Conservation (phyloP, 2,329 filamentous ascomycete genomes). For the Penicillium palitans region DNA sequence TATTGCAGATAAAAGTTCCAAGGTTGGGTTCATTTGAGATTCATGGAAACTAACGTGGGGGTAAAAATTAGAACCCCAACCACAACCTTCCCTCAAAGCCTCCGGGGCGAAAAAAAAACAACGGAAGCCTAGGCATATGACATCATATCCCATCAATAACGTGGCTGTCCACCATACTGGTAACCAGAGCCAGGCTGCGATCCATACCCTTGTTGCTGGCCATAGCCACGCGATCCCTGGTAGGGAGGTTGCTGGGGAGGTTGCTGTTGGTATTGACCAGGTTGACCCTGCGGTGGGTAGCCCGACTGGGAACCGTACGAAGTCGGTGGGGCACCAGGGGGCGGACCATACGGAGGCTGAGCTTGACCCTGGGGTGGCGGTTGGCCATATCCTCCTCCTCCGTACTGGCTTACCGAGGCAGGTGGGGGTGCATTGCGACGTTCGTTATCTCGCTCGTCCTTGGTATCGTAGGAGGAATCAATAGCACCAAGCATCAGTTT, state of each 20-base stretch:
- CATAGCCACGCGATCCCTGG: constrained; percentile 20
- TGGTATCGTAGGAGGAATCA: constrained; percentile 64
- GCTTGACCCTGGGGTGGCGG: constrained; percentile 24
- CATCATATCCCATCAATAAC: constrained; percentile 26
- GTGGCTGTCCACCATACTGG: constrained; percentile 18
- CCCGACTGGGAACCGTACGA: constrained; percentile 15
- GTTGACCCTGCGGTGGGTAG: constrained; percentile 7
- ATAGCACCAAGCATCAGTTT: constrained; percentile 69
- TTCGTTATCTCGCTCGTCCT: constrained; percentile 59
- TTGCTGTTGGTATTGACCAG: constrained; percentile 4
- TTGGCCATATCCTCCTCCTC: constrained; percentile 33
- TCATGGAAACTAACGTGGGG: not conserved
- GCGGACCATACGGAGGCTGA: constrained; percentile 23
- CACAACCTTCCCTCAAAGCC: not conserved
- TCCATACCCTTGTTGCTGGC: constrained; percentile 28
- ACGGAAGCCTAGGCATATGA: constrained; percentile 2
- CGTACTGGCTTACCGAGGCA: constrained; percentile 40
- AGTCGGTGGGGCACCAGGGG: constrained; percentile 18
- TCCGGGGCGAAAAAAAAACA: not conserved
- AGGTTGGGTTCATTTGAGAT: not conserved
- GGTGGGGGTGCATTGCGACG: constrained; percentile 30
- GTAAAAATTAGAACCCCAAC: not conserved
- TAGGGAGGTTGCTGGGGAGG: constrained; percentile 12
- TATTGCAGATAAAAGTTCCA: not conserved
- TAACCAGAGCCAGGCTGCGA: constrained; percentile 22